These are phyloP conservation scores for Russula foetens DNA, from an alignment of 768 basidiomycete genomes.

Conservation along the genomic window DNA sequence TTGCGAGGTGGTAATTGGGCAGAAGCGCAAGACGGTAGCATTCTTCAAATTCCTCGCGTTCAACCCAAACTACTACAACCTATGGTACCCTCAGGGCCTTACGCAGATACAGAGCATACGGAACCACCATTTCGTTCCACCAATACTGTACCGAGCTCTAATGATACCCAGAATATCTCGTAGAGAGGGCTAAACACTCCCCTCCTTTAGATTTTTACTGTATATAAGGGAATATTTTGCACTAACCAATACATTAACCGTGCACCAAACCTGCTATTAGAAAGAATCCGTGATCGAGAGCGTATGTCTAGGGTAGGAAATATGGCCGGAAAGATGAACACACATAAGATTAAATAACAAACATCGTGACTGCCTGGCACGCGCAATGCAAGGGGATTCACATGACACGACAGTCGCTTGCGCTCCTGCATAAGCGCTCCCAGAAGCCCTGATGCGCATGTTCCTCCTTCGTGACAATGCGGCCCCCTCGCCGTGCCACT, in stretches of 20 bases:
- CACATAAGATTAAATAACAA: neutral
- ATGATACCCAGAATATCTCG: neutral
- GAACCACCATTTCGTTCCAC: neutral
- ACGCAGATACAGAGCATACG: neutral
- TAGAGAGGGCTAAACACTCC: neutral
- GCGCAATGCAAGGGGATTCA: neutral
- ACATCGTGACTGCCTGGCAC: neutral
- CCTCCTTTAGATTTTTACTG: neutral
- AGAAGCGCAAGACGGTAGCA: conserved; percentile 53
- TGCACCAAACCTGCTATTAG: conserved; percentile 1
- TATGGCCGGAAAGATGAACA: neutral
- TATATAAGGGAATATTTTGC: neutral
- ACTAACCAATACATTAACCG: conserved; percentile 4
- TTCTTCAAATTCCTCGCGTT: conserved; percentile 41
- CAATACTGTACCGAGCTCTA: neutral
- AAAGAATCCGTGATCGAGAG: neutral
- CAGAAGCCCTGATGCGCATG: conserved; percentile 8
- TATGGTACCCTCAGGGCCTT: neutral
- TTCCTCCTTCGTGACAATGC: conserved; percentile 24
- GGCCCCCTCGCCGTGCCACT: conserved; percentile 26
- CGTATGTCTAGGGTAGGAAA: neutral
- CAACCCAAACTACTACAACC: conserved; percentile 16
- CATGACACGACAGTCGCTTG: conserved; percentile 14
- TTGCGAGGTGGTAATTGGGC: conserved; percentile 53
- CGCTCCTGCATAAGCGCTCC: conserved; percentile 12